Conservation (phyloP, 179 eudicot genomes). For the Drosera spatulata region DNA sequence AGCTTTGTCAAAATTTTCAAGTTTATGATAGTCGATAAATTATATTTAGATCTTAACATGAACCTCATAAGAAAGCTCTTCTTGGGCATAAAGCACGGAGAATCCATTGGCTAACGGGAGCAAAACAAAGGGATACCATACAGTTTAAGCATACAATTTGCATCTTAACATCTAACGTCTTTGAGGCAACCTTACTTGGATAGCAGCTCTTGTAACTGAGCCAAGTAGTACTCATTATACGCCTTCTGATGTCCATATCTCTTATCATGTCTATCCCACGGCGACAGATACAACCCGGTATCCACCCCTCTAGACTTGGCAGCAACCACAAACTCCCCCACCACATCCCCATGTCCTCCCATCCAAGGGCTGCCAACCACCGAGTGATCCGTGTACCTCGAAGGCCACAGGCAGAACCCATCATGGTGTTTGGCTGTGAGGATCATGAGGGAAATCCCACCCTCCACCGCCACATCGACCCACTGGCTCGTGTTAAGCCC, state of each 20-base stretch:
- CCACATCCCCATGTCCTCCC: conserved; percentile 70
- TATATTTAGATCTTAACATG: too few species aligned
- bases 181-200: conserved; percentile 28
- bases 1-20: too few species aligned
- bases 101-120: too few species aligned
- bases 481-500: conserved; percentile 59
- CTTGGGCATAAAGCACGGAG: too few species aligned
- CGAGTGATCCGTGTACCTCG: conserved; percentile 74
- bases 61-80: too few species aligned
- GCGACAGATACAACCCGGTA: conserved; percentile 71
- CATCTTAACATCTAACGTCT: too few species aligned
- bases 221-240: conserved; percentile 83
- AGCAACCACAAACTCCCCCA: conserved; percentile 46
- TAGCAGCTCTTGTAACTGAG: conserved; percentile 85
- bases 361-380: conserved; percentile 55
- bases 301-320: conserved; percentile 52
- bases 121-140: too few species aligned
- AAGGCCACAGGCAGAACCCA: conserved; percentile 96
- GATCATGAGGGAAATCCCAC: conserved; percentile 59
- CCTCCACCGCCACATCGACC: conserved; percentile 46
- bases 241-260: conserved; percentile 51
- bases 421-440: conserved; percentile 97
- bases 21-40: too few species aligned
- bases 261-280: conserved; percentile 88
- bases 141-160: too few species aligned